A percentile compares a stretch with the other conserved stretches of the same genome.
Conservation (phyloP, 139 green algal species). For the Zygnema circumcarinatum region DNA sequence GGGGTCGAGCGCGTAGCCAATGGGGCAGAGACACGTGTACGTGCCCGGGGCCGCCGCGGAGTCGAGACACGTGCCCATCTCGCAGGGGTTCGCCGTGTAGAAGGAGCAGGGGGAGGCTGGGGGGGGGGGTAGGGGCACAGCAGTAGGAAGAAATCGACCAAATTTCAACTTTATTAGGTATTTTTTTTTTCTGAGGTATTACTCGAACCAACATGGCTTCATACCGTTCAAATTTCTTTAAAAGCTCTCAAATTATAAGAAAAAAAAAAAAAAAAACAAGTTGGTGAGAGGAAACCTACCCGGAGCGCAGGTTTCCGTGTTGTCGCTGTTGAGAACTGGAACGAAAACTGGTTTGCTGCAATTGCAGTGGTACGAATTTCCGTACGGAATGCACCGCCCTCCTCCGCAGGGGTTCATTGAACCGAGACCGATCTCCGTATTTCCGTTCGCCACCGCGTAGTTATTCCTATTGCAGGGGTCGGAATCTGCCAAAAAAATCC, state of each 20-base stretch:
- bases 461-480: not conserved
- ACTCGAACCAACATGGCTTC: no score
- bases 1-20: not conserved
- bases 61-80: constrained; percentile 21
- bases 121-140: no score
- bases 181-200: no score
- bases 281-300: no score
- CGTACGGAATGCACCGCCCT: not conserved
- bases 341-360: constrained; percentile 12
- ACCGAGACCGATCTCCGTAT: not conserved
- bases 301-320: constrained; percentile 24
- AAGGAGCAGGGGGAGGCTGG: constrained; percentile 1
- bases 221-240: no score
- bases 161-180: no score
- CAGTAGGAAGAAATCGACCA: no score
- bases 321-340: constrained; percentile 18
- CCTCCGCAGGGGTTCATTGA: constrained; percentile 18
- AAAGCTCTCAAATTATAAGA: no score
- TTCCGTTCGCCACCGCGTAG: not conserved
- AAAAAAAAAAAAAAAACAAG: no score
- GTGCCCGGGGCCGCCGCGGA: not conserved
- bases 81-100: constrained; percentile 22
- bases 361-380: constrained; percentile 10
- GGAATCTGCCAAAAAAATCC: not conserved
- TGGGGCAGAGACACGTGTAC: constrained; percentile 31